Evolutionary conservation across 208 protist species (phyloP), one percentile per base, ranked within the genome.

Genomic region (Naegleria lovaniensis): DNA sequence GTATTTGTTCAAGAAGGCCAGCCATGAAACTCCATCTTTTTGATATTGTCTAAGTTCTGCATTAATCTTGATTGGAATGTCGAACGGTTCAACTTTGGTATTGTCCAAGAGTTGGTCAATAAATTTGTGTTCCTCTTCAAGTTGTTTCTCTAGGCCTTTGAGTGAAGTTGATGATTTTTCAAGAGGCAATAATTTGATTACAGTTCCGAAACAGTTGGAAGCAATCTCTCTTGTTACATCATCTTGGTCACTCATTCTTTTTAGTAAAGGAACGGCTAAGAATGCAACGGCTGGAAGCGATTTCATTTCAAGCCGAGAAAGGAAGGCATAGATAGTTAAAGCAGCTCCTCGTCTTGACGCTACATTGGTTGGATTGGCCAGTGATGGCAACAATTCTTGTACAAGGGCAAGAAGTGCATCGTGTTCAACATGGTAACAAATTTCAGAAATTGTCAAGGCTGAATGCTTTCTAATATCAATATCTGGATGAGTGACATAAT

Each of bases 21-120:
- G 76, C 97, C 97, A 98, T 87, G 95, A 95, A 19, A 98, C 88
- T 59, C 97, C 97, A 39, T 97, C 95, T 55, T 95, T 93, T 93
- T 98, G 97, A 92, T 98, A 98, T 33, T 76, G 59, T 13, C 97
- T 91, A 43, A 98, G 87, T 39, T 92, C 91, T 2, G 94, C 95
- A n/a, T 94, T 92, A 89, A 97, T 93, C 43, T 38, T 83, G 39
- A 95, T 90, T 22, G 94, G 93, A 36, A 96, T 33, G 11, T 83
- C 79, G 90, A 92, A 94, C 6, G 59, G 75, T 39, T 92, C 90
- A 13, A 96, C 40, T 75, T 95, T 94, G 9, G 59, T 91, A 3
- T 55, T 88, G 84, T 97, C 95, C 1, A 96, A 40, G 0, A 97
- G 88, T 91, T 96, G 95, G 19, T 95, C 93, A 0, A 97, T 43